phyloP scores from a whole-genome alignment of 2,329 filamentous ascomycete genomes.

The Claviceps sorghi region DNA sequence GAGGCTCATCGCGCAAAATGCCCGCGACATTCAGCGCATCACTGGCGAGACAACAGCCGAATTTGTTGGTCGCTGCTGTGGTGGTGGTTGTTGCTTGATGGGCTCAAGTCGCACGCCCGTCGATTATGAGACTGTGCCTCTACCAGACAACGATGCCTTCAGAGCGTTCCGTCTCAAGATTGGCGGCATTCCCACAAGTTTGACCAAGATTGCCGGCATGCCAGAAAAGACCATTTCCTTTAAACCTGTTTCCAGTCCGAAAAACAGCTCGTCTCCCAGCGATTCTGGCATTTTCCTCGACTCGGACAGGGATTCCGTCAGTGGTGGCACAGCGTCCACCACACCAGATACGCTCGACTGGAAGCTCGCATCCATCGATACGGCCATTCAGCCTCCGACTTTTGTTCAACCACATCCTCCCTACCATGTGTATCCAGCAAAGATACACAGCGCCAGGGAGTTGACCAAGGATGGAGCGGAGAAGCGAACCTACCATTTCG shows the following conservation, averaged over 20 bases:
- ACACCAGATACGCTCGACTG: slow-evolving; percentile 11
- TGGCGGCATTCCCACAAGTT: slow-evolving; percentile 54
- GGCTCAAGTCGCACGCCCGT: slow-evolving; percentile 28
- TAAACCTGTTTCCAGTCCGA: slow-evolving; percentile 34
- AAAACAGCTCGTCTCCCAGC: slow-evolving; percentile 24
- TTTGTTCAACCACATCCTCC: slow-evolving; percentile 94
- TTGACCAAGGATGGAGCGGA: slow-evolving; percentile 78
- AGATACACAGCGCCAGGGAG: slow-evolving; percentile 69
- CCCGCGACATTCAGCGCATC: slow-evolving; percentile 46
- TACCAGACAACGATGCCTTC: slow-evolving; percentile 77
- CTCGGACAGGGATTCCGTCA: slow-evolving; percentile 16
- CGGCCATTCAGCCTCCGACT: slow-evolving; percentile 57
- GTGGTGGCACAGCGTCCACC: slow-evolving; percentile 15
- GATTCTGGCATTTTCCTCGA: slow-evolving; percentile 35
- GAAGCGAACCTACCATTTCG: slow-evolving; percentile 96
- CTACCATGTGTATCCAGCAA: slow-evolving; percentile 83
- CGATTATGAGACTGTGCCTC: slow-evolving; percentile 36
- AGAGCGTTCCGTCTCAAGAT: slow-evolving; percentile 64
- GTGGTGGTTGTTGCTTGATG: slow-evolving; percentile 48
- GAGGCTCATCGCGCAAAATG: slow-evolving; percentile 48
- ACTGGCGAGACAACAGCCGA: slow-evolving; percentile 49
- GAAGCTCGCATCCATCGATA: slow-evolving; percentile 30
- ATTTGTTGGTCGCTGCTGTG: slow-evolving; percentile 48
- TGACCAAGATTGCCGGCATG: slow-evolving; percentile 57
- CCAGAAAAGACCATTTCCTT: slow-evolving; percentile 65